Base-by-base conservation (phyloP, 345 rosid species). In the Salix brachista region DNA sequence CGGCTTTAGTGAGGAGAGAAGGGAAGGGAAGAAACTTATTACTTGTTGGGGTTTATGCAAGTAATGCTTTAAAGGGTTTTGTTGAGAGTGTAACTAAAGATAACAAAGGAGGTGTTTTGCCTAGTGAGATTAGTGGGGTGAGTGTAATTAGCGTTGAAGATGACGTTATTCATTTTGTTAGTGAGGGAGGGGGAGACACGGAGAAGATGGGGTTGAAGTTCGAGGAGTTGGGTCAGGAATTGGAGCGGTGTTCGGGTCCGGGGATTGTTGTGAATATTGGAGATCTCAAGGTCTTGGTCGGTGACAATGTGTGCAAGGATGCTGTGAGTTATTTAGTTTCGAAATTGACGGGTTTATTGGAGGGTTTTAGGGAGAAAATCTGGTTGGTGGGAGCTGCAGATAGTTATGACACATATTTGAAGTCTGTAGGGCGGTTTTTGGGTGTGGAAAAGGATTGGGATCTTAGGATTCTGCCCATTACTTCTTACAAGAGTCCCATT, bases 371-470 rank as follows among this genome's bases (percentile, higher is more conserved):
- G 16, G 88, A 81, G 71, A 85, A 84, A 11, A 41, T 91, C n/a
- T 87, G 90, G 95, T 75, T 91, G 72, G 81, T 89, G 10, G 95
- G 84, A 8, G 82, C 87, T 46, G 86, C 80, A 0, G 86, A 80
- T 13, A 88, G 80, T 48, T 72, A 83, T 69, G 95, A 91, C 76
- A 87, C 78, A 62, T 91, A 87, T 78, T 68, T 75, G 44, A 88
- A 86, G 80, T 76, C 90, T 56, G 71, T 80, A 4, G 85, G 78
- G 8, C 71, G 71, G 81, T 92, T 87, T 82, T 91, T 92, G 0
- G 74, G 56, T 56, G 67, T 87, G 25, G 91, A 88, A 30, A 82
- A 78, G 77, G 90, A 88, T 4, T 92, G 91, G 97, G 90, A 89
- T 83, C 83, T 90, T 82, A 88, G 89, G 41, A 78, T 86, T 77